Conservation (phyloP, 2,329 filamentous ascomycete species). For the Cercospora berteroae region DNA sequence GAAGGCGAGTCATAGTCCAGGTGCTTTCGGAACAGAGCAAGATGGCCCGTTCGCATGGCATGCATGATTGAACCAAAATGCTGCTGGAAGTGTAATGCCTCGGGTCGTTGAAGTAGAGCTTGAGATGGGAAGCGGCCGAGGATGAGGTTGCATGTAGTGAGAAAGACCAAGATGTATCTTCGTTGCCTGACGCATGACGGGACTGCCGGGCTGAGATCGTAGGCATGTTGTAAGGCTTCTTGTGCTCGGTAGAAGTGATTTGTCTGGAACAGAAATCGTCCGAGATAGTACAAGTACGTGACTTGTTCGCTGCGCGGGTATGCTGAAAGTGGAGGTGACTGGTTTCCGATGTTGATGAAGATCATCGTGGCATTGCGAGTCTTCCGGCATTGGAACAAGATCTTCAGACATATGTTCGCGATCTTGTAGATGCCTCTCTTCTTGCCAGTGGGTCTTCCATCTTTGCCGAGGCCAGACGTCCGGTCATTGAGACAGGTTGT, state of each 20-base stretch:
- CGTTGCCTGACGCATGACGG: conserved; percentile 63
- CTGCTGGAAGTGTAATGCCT: conserved; percentile 62
- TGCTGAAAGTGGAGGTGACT: conserved; percentile 74
- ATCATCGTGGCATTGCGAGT: conserved; percentile 82
- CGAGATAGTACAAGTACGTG: conserved; percentile 92
- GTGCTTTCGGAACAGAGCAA: conserved; percentile 68
- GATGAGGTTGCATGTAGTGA: conserved; percentile 79
- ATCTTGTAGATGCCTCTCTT: conserved; percentile 87
- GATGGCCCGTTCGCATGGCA: conserved; percentile 71
- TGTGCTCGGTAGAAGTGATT: conserved; percentile 77
- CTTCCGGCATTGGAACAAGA: conserved; percentile 84
- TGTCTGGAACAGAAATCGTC: conserved; percentile 83
- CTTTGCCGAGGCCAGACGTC: conserved; percentile 55
- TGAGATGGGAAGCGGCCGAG: conserved; percentile 77
- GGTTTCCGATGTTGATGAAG: conserved; percentile 81
- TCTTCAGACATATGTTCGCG: conserved; percentile 83
- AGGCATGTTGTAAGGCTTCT: conserved; percentile 73
- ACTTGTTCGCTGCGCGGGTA: conserved; percentile 86
- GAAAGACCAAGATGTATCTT: conserved; percentile 75
- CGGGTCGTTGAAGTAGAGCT: conserved; percentile 65
- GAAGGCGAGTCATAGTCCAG: conserved; percentile 55
- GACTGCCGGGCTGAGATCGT: conserved; percentile 64
- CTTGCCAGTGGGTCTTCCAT: conserved; percentile 72
- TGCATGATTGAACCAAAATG: conserved; percentile 71
- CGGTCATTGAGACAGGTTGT: conserved; percentile 85